Base-by-base conservation (phyloP, 2,329 filamentous ascomycete genomes). In the Alternaria sp. region DNA sequence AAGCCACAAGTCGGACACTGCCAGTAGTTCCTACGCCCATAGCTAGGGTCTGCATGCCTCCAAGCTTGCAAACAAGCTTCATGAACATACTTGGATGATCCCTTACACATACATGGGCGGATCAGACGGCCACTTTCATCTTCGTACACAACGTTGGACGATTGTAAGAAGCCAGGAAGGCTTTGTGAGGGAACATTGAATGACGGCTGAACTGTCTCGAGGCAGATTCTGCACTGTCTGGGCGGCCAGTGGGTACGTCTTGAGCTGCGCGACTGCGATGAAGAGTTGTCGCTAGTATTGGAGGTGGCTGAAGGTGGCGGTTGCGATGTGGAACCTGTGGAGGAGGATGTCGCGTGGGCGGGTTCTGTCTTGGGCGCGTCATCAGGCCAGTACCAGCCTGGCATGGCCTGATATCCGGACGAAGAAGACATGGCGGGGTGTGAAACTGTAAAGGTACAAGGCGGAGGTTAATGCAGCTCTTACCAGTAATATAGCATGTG, bases 101-200 rank as follows among this genome's bases (percentile, higher is more conserved):
- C 96, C 82, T 93, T 96, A 86, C 96, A 99, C 81, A 90, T 89
- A 85, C 96, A 99, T 37, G 96, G 96, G 58, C 92, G 91, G 71
- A 98, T 87, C 26, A 99, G 84, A 55, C 93, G 90, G 28, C 91
- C 86, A 67, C 90, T 92, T 65, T 92, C 88, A 23, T 92, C 94
- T 55, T 90, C 86, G 75, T 97, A 97, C 20, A 85, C 84, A 49
- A 91, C 88, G 54, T 85, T 84, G 18, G 88, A 86, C 26, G 86
- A 81, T 67, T 89, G 85, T 46, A 91, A 79, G 56, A 89, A 85
- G 23, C 83, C 82, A 23, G 88, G 86, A 21, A 89, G 73, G 61
- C 82, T 83, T 61, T 87, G 84, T 11, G 85, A 82, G 14, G 84
- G 82, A 44, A 84, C 80, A 66, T 87, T 83, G 66, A 87, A 87